Evolutionary conservation across 768 basidiomycete species (phyloP).

Genomic region (Candolleomyces efflorescens): DNA sequence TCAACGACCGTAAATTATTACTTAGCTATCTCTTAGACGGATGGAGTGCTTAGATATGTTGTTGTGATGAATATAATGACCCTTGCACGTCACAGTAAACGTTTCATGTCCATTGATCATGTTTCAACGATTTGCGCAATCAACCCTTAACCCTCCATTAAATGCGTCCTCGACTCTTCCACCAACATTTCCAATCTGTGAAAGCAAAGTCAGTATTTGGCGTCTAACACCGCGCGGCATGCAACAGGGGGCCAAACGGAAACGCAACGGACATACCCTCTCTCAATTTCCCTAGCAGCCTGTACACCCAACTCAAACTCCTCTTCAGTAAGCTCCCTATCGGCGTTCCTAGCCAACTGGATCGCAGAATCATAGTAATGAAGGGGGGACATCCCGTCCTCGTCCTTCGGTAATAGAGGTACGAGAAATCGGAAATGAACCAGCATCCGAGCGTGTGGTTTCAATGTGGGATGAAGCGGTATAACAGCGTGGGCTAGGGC

Average conservation of each 20-base stretch:
- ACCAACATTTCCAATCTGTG: too few relatives aligned
- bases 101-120: too few relatives aligned
- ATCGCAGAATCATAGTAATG: conserved; percentile 78
- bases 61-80: too few relatives aligned
- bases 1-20: neutral
- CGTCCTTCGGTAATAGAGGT: conserved; percentile 56
- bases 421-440: conserved; percentile 77
- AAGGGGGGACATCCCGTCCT: conserved; percentile 60
- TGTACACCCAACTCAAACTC: conserved; percentile 64
- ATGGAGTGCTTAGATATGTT: too few relatives aligned
- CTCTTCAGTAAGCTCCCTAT: conserved; percentile 55
- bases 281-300: conserved; percentile 58
- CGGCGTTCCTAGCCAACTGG: conserved; percentile 63
- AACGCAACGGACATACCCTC: conserved; percentile 41
- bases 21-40: neutral
- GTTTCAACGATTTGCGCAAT: too few relatives aligned
- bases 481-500: conserved; percentile 66
- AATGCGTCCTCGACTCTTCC: too few relatives aligned
- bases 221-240: too few relatives aligned
- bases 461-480: conserved; percentile 63
- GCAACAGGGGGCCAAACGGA: neutral
- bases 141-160: too few relatives aligned
- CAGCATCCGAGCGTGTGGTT: conserved; percentile 72
- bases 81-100: too few relatives aligned
- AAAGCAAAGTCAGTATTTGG: too few relatives aligned